Evolutionary conservation across 495 filamentous ascomycete genomes (phyloP), one percentile per base, ranked within the genome.

Genomic region (Aspergillus ostianus): DNA sequence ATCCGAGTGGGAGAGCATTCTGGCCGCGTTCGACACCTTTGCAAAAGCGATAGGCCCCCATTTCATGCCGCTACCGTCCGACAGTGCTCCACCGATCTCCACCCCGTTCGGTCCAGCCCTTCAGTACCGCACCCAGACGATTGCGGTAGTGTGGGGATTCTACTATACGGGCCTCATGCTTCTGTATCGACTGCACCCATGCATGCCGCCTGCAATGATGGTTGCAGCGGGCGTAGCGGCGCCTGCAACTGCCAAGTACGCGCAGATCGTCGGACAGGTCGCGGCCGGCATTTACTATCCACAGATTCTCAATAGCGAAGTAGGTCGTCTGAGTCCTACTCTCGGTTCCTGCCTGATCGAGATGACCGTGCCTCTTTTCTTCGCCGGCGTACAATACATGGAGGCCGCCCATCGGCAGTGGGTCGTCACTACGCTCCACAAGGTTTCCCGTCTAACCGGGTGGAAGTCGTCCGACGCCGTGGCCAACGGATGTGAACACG

Each of bases 171-270:
- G 85, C 3, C 80, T 90, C 27, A 92, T 98, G 52, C 76, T 93
- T 50, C 81, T 91, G 20, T 75, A 91, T 52, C 82, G 94, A 41
- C 75, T 88, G 0, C 92, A 96, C 62, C 94, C 94, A 0, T 84
- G 81, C 2, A 96, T 97, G 92, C 94, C 92, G 6, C 91, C 93
- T 0, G 83, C 91, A n/a, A 87, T 92, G 56, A 93, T 96, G 86
- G 80, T 90, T 46, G 90, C 93, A 6, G 89, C 90, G 0, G 86
- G 85, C 12, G 80, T 94, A 41, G 83, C 86, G 8, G 89, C 91
- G 0, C 72, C 74, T 4, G 80, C 86, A 52, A 97, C 94, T 4
- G 84, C 81, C 9, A 68, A 68, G 1, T 88, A 83, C 69, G 90
- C 92, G 3, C 84, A 87, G 62, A 83, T 85, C 57, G 86, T 97